Evolutionary conservation across 2,329 filamentous ascomycete species (phyloP).

Genomic region (Cytospora piceae): DNA sequence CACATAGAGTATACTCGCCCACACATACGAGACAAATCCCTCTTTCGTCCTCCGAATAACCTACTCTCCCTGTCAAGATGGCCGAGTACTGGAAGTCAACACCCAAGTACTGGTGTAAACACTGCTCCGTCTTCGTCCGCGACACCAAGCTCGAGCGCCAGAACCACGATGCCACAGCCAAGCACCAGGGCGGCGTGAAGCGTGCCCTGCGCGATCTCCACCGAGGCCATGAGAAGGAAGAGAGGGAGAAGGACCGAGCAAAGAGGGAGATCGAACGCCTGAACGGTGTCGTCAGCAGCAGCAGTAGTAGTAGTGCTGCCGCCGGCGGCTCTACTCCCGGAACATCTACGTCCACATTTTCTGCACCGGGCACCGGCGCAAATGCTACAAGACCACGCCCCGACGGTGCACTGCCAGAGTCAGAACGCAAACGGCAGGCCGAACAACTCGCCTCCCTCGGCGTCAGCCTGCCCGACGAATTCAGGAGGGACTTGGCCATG

Average conservation of each 20-base stretch:
- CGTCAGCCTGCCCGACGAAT: constrained; percentile 78
- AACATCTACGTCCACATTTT: constrained; percentile 39
- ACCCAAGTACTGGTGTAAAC: constrained; percentile 97
- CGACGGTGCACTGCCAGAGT: constrained; percentile 48
- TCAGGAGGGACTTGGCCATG: constrained; percentile 81
- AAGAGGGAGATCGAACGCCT: constrained; percentile 84
- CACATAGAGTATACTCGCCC: too few relatives aligned
- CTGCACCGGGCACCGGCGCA: neutral
- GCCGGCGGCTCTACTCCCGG: constrained; percentile 44
- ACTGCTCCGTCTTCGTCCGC: constrained; percentile 87
- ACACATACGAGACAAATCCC: too few relatives aligned
- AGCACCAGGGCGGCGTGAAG: constrained; percentile 84
- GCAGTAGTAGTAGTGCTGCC: constrained; percentile 41
- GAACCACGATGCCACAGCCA: constrained; percentile 86
- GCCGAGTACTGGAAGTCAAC: constrained; percentile 99
- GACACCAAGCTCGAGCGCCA: constrained; percentile 88
- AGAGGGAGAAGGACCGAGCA: constrained; percentile 80
- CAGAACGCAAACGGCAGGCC: constrained; percentile 80
- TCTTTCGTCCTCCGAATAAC: too few relatives aligned
- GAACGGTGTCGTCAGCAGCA: constrained; percentile 67
- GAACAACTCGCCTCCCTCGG: constrained; percentile 88
- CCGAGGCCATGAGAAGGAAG: constrained; percentile 77
- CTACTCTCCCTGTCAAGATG: constrained; percentile 56
- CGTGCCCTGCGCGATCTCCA: constrained; percentile 89
- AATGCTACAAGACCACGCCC: neutral